Evolutionary conservation across 345 rosid species (phyloP), one percentile per base, ranked within the genome.

Genomic region (Brassica rapa): DNA sequence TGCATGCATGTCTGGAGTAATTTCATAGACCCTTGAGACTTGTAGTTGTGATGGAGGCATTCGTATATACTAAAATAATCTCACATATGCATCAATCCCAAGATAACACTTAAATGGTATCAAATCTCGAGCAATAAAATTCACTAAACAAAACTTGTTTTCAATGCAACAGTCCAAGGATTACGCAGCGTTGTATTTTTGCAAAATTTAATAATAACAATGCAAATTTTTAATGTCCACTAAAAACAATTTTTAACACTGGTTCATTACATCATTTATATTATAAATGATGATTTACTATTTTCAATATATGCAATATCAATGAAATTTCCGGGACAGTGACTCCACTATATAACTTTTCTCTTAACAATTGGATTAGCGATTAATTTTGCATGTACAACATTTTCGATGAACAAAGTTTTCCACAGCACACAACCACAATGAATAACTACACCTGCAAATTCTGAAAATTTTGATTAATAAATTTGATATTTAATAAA

Each of bases 131-230:
- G 43, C 33, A 73, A 66, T 39, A 32, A 32, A 10, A 27, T 3
- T 14, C 57, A 79, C 24, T 60, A 78, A 66, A 67, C 68, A 66
- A 60, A 46, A 43, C 61, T 66, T 59, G 60, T 72, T 43, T 66
- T 32, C 63, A 60, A 30, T 72, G 68, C 64, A 67, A 79, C 64
- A 72, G 82, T 79, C 77, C 73, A 72, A 72, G 69, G 82, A 66
- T 79, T 49, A 67, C 73, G 77, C 77, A 59, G 37, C 61, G 61
- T 39, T 77, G 60, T 72, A 30, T 39, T 39, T 14, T 29, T 19
- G 8, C 65, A 39, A 15, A 33, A n/a, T 68, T 46, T 2, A 5
- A 68, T 32, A 74, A 7, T n/a, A 35, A 35, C 19, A 55, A n/a
- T 65, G 15, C n/a, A 25, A 24, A 5, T 60, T 57, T 25, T 12